Evolutionary conservation across 2,329 filamentous ascomycete species (phyloP), one percentile per base, ranked within the genome.

Genomic region (Zarea fungicola): DNA sequence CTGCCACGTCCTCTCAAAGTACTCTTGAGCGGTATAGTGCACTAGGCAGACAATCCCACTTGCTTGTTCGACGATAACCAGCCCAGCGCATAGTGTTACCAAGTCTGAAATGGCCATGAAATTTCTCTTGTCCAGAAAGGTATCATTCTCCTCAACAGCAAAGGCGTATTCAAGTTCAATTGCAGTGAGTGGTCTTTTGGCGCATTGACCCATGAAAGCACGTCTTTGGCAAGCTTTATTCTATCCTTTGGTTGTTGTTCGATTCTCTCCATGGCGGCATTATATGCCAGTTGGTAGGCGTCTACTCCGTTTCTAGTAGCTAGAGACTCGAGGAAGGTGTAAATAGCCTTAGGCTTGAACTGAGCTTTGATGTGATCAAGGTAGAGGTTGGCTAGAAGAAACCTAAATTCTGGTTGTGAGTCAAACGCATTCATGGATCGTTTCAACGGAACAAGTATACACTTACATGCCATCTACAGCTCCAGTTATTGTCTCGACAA

Each of bases 11-110:
- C 51, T 41, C 16, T 68, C 59, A 35, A 76, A 65, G 53, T 72
- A 77, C 32, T 74, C 64, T 36, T 74, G 67, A 1, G 71, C 62
- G 0, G 73, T 75, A 47, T 72, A 70, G 52, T 77, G 72, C 3
- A 73, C 68, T 0, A 76, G 52, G 3, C 69, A 62, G 10, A 75
- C 58, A 22, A 67, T 58, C 16, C 59, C 41, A 41, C 61, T 73
- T 36, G 67, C 53, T 37, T 66, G 49, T 29, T 75, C 69, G 3
- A 72, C 32, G 0, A 62, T 67, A 2, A 76, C 65, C 9, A 77
- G 45, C 1, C 72, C 71, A 26, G 63, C 65, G 49, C 71, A 76
- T 2, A 61, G 58, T 4, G 65, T 65, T 0, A 72, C 49, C 2
- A 73, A 50, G 2, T 65, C 57, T 6, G 65, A 60, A 1, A 66